Percentiles rank a stretch among this genome's conserved stretches.
These are phyloP conservation scores for Coffea eugenioides DNA, from an alignment of 257 asterid genomes.

Conservation along the genomic window DNA sequence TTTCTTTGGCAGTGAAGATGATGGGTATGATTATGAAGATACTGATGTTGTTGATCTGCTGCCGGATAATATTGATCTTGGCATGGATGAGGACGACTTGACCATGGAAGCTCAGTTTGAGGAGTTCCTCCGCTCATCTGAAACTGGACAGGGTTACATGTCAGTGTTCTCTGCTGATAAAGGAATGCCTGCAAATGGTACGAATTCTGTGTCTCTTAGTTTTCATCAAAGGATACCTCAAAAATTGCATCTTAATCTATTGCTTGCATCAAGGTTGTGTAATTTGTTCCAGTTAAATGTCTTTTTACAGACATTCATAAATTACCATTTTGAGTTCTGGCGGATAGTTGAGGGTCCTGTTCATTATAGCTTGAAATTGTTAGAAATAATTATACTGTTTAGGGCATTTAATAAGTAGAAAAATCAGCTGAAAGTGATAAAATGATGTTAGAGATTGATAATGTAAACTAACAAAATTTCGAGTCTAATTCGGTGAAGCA, in stretches of 20 bases:
- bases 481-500: background rate
- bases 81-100: slow-evolving; percentile 74
- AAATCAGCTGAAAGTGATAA: background rate
- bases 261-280: background rate
- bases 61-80: slow-evolving; percentile 78
- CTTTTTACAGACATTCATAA: background rate
- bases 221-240: background rate
- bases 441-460: background rate
- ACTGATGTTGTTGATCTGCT: slow-evolving; percentile 46
- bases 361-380: background rate
- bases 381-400: background rate
- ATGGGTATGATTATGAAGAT: slow-evolving; percentile 22
- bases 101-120: slow-evolving; percentile 87
- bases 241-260: background rate
- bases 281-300: background rate
- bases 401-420: background rate
- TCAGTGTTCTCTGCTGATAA: slow-evolving; percentile 24
- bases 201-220: background rate
- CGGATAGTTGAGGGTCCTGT: background rate
- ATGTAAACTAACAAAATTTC: background rate
- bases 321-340: background rate
- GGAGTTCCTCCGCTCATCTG: slow-evolving; percentile 69
- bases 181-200: slow-evolving; percentile 44
- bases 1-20: slow-evolving; percentile 33
- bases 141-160: slow-evolving; percentile 32